Conservation (phyloP, 306 rosid genomes). For the Glycine latifolia region DNA sequence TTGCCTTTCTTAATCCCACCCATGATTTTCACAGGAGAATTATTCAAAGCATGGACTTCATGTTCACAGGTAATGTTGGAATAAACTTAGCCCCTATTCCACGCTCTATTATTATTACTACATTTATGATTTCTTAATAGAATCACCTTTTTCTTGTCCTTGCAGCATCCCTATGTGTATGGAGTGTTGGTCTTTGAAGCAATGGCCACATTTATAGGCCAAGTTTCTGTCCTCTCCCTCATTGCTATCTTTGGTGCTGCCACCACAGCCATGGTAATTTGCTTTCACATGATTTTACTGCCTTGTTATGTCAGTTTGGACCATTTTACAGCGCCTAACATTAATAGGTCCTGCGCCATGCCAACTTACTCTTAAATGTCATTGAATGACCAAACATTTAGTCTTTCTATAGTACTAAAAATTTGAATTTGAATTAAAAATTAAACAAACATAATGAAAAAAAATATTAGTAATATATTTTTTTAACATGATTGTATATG, state of each 20-base stretch:
- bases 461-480: neutral
- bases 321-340: slow-evolving; percentile 37
- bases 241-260: slow-evolving; percentile 96
- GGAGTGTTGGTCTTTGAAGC: slow-evolving; percentile 93
- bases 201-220: slow-evolving; percentile 91
- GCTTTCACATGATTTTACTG: slow-evolving; percentile 44
- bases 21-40: slow-evolving; percentile 92
- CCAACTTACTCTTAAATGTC: slow-evolving; percentile 34
- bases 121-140: slow-evolving; percentile 22
- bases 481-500: neutral
- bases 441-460: neutral
- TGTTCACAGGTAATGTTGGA: slow-evolving; percentile 78
- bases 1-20: slow-evolving; percentile 96
- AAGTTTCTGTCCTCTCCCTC: slow-evolving; percentile 94
- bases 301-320: slow-evolving; percentile 44
- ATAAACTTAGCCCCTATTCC: neutral
- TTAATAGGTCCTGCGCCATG: slow-evolving; percentile 37
- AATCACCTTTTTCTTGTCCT: slow-evolving; percentile 42
- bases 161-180: slow-evolving; percentile 94
- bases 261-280: slow-evolving; percentile 89
- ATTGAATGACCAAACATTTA: slow-evolving; percentile 36
- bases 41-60: slow-evolving; percentile 92
- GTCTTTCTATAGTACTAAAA: neutral
- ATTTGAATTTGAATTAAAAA: slow-evolving; percentile 17
- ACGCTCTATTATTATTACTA: neutral